A percentile compares a stretch with the other conserved stretches of the same genome.
Evolutionary conservation across 208 protist genomes (phyloP).

Genomic region (Wallacemonas sp.): DNA sequence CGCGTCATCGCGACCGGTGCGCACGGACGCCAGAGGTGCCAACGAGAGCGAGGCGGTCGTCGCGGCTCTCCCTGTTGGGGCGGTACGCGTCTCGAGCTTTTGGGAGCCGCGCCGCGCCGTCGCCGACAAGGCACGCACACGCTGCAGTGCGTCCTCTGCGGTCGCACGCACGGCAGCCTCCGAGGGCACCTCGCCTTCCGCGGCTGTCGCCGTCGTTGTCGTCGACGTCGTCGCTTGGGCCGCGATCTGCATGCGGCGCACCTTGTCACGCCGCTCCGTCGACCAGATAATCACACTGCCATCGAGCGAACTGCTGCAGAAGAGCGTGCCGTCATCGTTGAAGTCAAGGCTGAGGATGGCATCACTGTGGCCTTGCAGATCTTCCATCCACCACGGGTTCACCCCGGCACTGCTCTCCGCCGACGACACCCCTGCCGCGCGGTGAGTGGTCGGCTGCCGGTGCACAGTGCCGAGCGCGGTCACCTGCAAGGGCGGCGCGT

Average conservation of each 20-base stretch:
- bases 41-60: no score
- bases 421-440: not conserved
- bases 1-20: not conserved
- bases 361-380: slow-evolving; percentile 47
- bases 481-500: slow-evolving; percentile 15
- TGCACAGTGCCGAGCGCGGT: slow-evolving; percentile 37
- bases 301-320: slow-evolving; percentile 48
- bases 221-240: not conserved
- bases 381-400: slow-evolving; percentile 4
- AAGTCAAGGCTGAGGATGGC: slow-evolving; percentile 50
- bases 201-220: not conserved
- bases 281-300: slow-evolving; percentile 64
- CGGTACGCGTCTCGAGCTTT: no score
- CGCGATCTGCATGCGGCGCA: slow-evolving; percentile 40
- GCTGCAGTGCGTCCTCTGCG: no score
- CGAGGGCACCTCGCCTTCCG: not conserved
- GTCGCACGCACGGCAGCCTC: no score
- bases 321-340: slow-evolving; percentile 54
- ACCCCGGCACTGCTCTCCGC: not conserved
- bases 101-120: no score
- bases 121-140: no score
- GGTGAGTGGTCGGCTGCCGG: not conserved
- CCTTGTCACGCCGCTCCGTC: slow-evolving; percentile 34
- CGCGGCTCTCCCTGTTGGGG: no score
- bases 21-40: no score